Percentiles rank a stretch among this genome's conserved stretches.
phyloP scores from a whole-genome alignment of 2,329 filamentous ascomycete species.

The Fonsecaea nubica region DNA sequence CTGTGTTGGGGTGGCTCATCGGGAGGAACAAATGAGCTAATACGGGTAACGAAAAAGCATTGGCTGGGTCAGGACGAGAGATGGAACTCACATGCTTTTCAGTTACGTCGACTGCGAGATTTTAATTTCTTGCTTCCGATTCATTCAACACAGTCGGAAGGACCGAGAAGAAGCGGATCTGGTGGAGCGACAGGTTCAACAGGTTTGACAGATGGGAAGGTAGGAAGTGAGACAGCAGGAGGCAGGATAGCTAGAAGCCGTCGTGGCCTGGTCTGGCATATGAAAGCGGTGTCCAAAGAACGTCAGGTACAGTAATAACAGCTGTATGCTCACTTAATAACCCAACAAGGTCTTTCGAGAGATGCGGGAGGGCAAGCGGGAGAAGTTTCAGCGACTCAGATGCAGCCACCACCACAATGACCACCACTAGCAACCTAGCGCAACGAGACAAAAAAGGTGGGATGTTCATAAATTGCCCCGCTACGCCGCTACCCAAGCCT shows the following conservation, averaged over 20 bases:
- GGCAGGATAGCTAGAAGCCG: slow-evolving; percentile 10
- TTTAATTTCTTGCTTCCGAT: slow-evolving; percentile 15
- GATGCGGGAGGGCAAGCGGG: neutral
- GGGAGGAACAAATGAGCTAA: slow-evolving; percentile 29
- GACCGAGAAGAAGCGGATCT: slow-evolving; percentile 20
- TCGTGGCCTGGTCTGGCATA: slow-evolving; percentile 21
- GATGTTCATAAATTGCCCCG: slow-evolving; percentile 26
- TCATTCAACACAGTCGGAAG: slow-evolving; percentile 22
- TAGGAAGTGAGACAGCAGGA: slow-evolving; percentile 26
- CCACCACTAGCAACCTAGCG: neutral
- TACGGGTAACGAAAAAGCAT: slow-evolving; percentile 29
- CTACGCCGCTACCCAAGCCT: neutral
- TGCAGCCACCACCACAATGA: neutral
- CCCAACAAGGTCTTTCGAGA: neutral
- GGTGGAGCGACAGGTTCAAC: slow-evolving; percentile 20
- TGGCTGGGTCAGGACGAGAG: slow-evolving; percentile 25
- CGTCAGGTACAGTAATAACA: slow-evolving; percentile 21
- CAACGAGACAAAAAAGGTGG: slow-evolving; percentile 21
- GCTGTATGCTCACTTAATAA: slow-evolving; percentile 22
- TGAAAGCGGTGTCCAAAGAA: slow-evolving; percentile 21
- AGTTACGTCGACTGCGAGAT: slow-evolving; percentile 28
- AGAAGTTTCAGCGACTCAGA: slow-evolving; percentile 6
- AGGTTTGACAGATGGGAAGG: slow-evolving; percentile 6
- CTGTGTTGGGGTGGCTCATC: neutral
- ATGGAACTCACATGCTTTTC: slow-evolving; percentile 25